Base-by-base conservation (phyloP, 108 stramenopile species). In the Stephanodiscus triporus region DNA sequence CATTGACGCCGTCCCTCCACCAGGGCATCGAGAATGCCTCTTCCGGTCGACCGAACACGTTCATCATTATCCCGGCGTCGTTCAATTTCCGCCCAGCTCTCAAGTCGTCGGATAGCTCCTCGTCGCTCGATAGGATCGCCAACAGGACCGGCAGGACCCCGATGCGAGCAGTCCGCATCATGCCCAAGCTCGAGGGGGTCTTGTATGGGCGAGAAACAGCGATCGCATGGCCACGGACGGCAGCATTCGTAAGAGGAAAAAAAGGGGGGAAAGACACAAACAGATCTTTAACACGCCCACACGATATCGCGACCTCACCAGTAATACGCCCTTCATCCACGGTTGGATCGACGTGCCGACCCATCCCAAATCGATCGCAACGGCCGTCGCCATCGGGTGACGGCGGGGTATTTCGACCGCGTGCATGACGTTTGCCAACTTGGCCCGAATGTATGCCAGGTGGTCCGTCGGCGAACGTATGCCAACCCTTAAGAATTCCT, bases 401-500 rank as follows among this genome's bases (percentile, higher is more conserved):
- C 40, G 45, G 1, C 49, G 70, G 3, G 80, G 76, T 34, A 81
- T 57, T 20, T 76, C 75, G 24, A 77, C 55, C 5, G 54, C 80
- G 66, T 81, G 80, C 80, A 81, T 77, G 4, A 72, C 38, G 51
- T 81, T 81, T 0, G 80, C 80, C n/a, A 77, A 11, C 63, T 81
- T 81, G 2, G 76, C 75, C 24, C 59, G 68, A 47, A 81, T 76
- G 30, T 81, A 81, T 11, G 80, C 75, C 24, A 53, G 37, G 19
- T 29, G 29, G 29, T 76, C 75, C 22, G 80, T 81, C 9, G 19
- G 13, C 22, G 70, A 38, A 24, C 23, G 54, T 19, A 76, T 72
- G 11, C 70, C 69, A 6, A 34, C 8, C 5, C 51, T 8, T 23
- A 81, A 27, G 45, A 54, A 81, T 11, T 59, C 63, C 36, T 76